Evolutionary conservation across 805 yeast species (phyloP), one percentile per base, ranked within the genome.

Genomic region (Nakazawaea holstii): DNA sequence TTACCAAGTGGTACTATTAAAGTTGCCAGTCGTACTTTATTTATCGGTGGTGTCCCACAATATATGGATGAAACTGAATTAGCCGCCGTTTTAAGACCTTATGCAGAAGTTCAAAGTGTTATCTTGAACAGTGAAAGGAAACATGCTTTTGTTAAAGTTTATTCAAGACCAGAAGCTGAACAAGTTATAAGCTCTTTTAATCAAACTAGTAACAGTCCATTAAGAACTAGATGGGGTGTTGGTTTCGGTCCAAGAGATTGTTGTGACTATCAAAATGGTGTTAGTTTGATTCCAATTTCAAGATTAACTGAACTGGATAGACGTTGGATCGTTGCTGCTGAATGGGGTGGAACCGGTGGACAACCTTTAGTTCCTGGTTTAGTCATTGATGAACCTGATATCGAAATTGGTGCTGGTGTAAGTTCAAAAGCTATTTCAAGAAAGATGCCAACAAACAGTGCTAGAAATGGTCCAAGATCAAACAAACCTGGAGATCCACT

Each of bases 161-260:
- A 86, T 62, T 87, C 95, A 20, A 79, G 99, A 66, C 76, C 73
- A 33, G 98, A 92, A 65, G 99, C 99, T 29, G 97, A 87, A 62
- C 78, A 73, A 51, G 90, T 90, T 11, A 76, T 89, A 49, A 72
- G 77, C 36, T 77, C 81, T 37, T 89, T 91, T 68, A 76, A 75
- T 29, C 58, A 60, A 49, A 80, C 82, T 55, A 83, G 82, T 36
- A 65, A 77, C 8, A 70, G 79, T 55, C 62, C 68, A 32, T 71
- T 94, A 55, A 79, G 98, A 67, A 87, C 95, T 4, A 78, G 97
- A 62, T 94, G 99, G 99, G 99, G 98, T 55, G 98, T 94, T 52
- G 99, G 99, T 1, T 94, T 87, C 60, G 99, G 99, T 4, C 99
- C 99, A 46, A 81, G 99, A 70, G 98, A 94, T 65, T 92, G 98